A percentile compares a stretch with the other conserved stretches of the same genome.
phyloP scores from a whole-genome alignment of 140 eudicot genomes.

The Stevia rebaudiana region DNA sequence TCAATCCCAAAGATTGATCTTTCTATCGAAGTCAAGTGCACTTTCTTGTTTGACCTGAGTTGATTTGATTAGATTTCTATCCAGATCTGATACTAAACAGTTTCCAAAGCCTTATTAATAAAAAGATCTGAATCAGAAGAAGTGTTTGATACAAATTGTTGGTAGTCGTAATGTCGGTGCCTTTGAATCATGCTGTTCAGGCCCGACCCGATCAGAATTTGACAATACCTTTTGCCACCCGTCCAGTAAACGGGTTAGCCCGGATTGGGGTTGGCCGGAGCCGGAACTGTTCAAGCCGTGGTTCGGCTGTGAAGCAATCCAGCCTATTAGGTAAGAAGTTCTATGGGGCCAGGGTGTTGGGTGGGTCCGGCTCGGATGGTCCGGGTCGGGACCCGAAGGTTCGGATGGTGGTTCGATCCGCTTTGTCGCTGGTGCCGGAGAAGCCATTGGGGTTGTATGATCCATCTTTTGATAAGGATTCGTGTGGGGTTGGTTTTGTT shows the following conservation, averaged over 20 bases:
- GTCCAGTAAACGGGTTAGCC: constrained; percentile 34
- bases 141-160: not conserved
- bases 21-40: not conserved
- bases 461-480: constrained; percentile 79
- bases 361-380: constrained; percentile 37
- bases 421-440: constrained; percentile 81
- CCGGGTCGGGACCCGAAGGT: constrained; percentile 49
- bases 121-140: constrained; percentile 10
- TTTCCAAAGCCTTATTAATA: not conserved
- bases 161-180: constrained; percentile 48
- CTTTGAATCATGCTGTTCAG: constrained; percentile 40
- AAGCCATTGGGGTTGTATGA: constrained; percentile 92
- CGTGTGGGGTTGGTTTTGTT: constrained; percentile 98
- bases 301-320: constrained; percentile 32
- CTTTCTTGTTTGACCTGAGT: not conserved
- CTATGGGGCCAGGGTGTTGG: constrained; percentile 30
- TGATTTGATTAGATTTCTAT: not conserved
- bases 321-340: constrained; percentile 37
- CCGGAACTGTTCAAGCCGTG: constrained; percentile 15
- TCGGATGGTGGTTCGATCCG: constrained; percentile 44
- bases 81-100: constrained; percentile 15
- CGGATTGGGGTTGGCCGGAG: constrained; percentile 32
- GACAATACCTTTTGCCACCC: constrained; percentile 21
- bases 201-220: constrained; percentile 30
- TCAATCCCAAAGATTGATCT: not conserved